A percentile compares a stretch with the other conserved stretches of the same genome.
Evolutionary conservation across 1,284 basidiomycete species (phyloP).

Genomic region (Xerocomus nothofagi): DNA sequence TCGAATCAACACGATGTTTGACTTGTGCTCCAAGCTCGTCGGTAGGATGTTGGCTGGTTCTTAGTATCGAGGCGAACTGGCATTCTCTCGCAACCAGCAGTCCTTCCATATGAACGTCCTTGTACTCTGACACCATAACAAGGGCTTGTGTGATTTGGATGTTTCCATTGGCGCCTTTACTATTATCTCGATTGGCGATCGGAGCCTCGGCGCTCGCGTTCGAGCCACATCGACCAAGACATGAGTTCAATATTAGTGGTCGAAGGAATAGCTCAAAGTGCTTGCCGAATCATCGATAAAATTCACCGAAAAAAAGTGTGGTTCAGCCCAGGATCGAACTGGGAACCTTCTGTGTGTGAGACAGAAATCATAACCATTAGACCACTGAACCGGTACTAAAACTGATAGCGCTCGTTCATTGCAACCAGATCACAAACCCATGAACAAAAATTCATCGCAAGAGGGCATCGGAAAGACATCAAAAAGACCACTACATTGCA

Average conservation of each 20-base stretch:
- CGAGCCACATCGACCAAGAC: too few relatives aligned
- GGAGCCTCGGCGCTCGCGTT: too few relatives aligned
- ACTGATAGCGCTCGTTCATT: rapidly evolving
- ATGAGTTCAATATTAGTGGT: background rate
- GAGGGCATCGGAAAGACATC: background rate
- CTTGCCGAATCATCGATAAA: background rate
- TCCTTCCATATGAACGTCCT: too few relatives aligned
- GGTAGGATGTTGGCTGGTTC: too few relatives aligned
- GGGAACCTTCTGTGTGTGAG: constrained; percentile 49
- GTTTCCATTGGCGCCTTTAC: background rate
- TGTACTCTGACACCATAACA: too few relatives aligned
- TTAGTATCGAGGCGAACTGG: too few relatives aligned
- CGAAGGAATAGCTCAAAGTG: background rate
- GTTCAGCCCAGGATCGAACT: constrained; percentile 49
- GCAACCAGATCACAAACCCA: background rate
- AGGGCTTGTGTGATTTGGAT: background rate
- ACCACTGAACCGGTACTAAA: constrained; percentile 34
- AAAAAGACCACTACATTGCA: background rate
- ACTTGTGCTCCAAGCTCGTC: too few relatives aligned
- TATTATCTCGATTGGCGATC: background rate
- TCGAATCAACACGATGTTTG: too few relatives aligned
- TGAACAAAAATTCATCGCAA: too few relatives aligned
- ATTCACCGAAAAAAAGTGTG: constrained; percentile 29
- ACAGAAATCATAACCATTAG: constrained; percentile 50
- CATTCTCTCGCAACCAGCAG: too few relatives aligned